Evolutionary conservation across 2,329 filamentous ascomycete genomes (phyloP).

Genomic region (Cadophora gregata): DNA sequence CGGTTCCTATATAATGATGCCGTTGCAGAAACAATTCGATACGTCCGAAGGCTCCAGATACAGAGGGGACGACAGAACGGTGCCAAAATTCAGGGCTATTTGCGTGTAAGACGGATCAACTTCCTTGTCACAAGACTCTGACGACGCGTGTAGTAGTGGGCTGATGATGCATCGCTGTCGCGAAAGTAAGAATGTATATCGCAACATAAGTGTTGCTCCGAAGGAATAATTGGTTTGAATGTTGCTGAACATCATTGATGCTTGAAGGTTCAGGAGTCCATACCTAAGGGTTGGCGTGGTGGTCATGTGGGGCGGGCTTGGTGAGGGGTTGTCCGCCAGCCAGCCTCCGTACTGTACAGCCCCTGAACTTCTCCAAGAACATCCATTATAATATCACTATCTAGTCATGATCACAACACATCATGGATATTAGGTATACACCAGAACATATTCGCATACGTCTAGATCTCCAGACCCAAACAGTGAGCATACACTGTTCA

Average conservation of each 20-base stretch:
- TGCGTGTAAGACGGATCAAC: background rate
- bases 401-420: background rate
- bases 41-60: slow-evolving; percentile 7
- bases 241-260: background rate
- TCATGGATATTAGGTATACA: no score
- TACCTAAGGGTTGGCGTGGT: background rate
- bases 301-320: background rate
- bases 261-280: background rate
- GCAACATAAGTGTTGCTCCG: background rate
- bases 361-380: background rate
- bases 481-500: no score
- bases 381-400: background rate
- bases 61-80: background rate
- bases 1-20: background rate
- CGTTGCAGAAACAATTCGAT: background rate
- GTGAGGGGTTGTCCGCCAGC: background rate
- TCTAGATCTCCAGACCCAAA: no score
- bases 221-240: background rate
- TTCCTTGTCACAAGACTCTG: background rate
- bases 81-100: background rate
- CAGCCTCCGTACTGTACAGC: no score
- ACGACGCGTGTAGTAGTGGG: background rate
- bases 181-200: background rate
- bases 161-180: no score
- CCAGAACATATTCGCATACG: no score